Percentiles rank a stretch among this genome's conserved stretches.
Conservation (phyloP, 495 filamentous ascomycete genomes). For the Annulohypoxylon maeteangense region DNA sequence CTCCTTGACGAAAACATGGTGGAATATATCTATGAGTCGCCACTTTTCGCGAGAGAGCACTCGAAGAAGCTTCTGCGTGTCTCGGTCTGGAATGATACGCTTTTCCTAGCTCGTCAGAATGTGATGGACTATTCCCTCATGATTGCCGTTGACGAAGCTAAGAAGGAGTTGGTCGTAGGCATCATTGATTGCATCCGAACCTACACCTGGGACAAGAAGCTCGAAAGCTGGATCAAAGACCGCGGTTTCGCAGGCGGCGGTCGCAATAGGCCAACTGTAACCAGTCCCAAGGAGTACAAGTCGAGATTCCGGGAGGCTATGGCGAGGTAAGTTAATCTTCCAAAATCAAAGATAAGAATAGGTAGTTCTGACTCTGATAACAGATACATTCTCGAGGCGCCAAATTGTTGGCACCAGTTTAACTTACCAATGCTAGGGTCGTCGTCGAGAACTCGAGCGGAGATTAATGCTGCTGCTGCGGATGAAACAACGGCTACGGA, state of each 20-base stretch:
- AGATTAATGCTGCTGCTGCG: constrained; percentile 9
- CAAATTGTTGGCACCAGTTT: constrained; percentile 62
- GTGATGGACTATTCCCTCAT: constrained; percentile 99
- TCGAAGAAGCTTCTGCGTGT: constrained; percentile 87
- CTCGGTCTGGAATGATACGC: constrained; percentile 93
- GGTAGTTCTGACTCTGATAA: constrained; percentile 9
- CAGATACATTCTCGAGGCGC: constrained; percentile 63
- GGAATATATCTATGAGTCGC: constrained; percentile 97
- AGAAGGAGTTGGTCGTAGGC: constrained; percentile 91
- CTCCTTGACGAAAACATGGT: constrained; percentile 99
- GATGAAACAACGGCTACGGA: constrained; percentile 29
- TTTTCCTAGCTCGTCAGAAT: constrained; percentile 90
- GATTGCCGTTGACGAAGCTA: constrained; percentile 92
- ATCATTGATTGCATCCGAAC: constrained; percentile 99
- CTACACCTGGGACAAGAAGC: constrained; percentile 99
- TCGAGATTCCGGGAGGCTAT: constrained; percentile 95
- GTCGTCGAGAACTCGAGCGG: constrained; percentile 30
- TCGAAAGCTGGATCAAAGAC: constrained; percentile 99
- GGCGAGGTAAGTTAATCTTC: constrained; percentile 80
- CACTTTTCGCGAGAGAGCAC: constrained; percentile 92
- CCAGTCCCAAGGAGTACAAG: constrained; percentile 97
- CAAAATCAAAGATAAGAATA: not conserved
- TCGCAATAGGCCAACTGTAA: constrained; percentile 92
- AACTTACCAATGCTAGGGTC: constrained; percentile 26
- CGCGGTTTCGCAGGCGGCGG: constrained; percentile 85